Evolutionary conservation across 768 basidiomycete species (phyloP).

Genomic region (Tricholoma hemisulphureum): DNA sequence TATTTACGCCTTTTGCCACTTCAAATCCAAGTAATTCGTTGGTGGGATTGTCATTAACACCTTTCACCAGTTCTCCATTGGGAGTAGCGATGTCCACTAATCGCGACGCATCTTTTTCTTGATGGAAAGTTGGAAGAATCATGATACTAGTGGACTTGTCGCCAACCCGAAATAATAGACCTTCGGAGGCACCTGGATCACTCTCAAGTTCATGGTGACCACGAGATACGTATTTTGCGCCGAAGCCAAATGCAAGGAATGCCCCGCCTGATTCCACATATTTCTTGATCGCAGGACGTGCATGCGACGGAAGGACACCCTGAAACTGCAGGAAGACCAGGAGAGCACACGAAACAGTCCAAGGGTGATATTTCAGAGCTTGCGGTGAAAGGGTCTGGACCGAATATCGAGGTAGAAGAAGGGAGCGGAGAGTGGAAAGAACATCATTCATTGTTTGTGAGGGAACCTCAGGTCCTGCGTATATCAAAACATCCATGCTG

Average conservation of each 20-base stretch:
- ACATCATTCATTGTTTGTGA: slow-evolving; percentile 44
- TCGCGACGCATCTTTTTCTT: slow-evolving; percentile 9
- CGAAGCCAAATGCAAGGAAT: slow-evolving; percentile 65
- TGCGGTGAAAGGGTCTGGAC: slow-evolving; percentile 66
- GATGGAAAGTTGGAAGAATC: slow-evolving; percentile 24
- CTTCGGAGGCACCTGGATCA: slow-evolving; percentile 26
- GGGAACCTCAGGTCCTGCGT: slow-evolving; percentile 60
- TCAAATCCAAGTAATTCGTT: slow-evolving; percentile 31
- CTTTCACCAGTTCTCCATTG: slow-evolving; percentile 25
- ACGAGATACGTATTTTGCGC: slow-evolving; percentile 35
- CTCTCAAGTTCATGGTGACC: slow-evolving; percentile 21
- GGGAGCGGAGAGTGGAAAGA: slow-evolving; percentile 45
- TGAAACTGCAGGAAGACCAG: slow-evolving; percentile 73
- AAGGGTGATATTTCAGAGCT: slow-evolving; percentile 66
- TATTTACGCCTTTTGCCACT: slow-evolving; percentile 18
- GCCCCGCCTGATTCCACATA: slow-evolving; percentile 70
- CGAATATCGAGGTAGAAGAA: slow-evolving; percentile 74
- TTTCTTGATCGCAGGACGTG: slow-evolving; percentile 47
- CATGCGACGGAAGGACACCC: slow-evolving; percentile 37
- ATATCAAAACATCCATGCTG: slow-evolving; percentile 74
- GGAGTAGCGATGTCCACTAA: slow-evolving; percentile 16
- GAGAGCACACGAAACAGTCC: slow-evolving; percentile 72
- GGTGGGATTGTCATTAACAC: slow-evolving; percentile 26
- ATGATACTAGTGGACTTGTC: slow-evolving; percentile 33
- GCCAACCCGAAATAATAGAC: slow-evolving; percentile 36